Evolutionary conservation across 441 rosid species (phyloP).

Genomic region (Breynia disticha): DNA sequence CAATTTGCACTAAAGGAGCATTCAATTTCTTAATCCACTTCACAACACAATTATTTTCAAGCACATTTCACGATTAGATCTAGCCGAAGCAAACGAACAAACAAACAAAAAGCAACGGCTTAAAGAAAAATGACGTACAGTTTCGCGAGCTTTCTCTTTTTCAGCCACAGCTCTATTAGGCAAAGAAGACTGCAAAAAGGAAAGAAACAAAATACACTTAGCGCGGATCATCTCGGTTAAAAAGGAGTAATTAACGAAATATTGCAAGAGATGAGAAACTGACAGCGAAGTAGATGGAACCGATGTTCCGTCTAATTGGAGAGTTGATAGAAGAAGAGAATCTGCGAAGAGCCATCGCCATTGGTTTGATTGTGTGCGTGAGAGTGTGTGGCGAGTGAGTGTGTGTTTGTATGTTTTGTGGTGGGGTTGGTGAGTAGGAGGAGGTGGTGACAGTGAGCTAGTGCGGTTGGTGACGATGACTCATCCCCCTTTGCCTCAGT

Average conservation of each 20-base stretch:
- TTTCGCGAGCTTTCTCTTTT: conserved; percentile 49
- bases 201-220: conserved; percentile 1
- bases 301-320: conserved; percentile 31
- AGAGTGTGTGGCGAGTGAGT: too few relatives aligned
- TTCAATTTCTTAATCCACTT: conserved; percentile 90
- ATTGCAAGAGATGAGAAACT: not conserved
- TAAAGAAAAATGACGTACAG: conserved; percentile 22
- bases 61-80: not conserved
- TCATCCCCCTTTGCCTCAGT: too few relatives aligned
- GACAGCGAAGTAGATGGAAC: conserved; percentile 40
- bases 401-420: too few relatives aligned
- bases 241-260: conserved; percentile 1
- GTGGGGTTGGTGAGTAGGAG: too few relatives aligned
- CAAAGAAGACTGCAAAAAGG: conserved; percentile 49
- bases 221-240: conserved; percentile 3
- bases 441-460: too few relatives aligned
- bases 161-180: conserved; percentile 37
- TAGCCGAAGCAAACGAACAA: not conserved
- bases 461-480: too few relatives aligned
- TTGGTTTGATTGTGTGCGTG: conserved; percentile 2
- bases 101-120: not conserved
- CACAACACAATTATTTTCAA: not conserved
- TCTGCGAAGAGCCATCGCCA: conserved; percentile 62
- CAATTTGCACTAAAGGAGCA: conserved; percentile 65
- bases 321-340: conserved; percentile 41